These are phyloP conservation scores for Blepharisma japonicum DNA, from an alignment of 73 alveolate genomes.

Conservation along the genomic window DNA sequence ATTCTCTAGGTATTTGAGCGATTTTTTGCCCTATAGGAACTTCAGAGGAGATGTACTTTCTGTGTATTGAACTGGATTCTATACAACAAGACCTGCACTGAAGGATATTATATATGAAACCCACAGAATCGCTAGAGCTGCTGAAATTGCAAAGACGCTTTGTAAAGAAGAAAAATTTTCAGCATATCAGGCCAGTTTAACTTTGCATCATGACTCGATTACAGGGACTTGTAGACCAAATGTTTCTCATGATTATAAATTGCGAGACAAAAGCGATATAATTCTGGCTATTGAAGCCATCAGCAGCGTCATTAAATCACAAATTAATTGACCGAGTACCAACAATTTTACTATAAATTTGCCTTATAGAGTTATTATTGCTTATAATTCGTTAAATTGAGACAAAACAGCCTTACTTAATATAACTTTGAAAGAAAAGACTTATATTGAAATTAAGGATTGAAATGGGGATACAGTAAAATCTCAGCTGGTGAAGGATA, in stretches of 20 bases:
- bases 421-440: neutral
- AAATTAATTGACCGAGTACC: neutral
- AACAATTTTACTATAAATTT: neutral
- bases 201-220: conserved; percentile 10
- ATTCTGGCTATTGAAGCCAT: neutral
- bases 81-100: neutral
- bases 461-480: conserved; percentile 1
- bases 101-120: neutral
- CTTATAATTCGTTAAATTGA: conserved; percentile 9
- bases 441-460: neutral
- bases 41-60: neutral
- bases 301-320: neutral
- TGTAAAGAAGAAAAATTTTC: neutral
- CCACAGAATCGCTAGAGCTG: conserved; percentile 11
- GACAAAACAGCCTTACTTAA: neutral
- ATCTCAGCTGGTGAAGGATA: neutral
- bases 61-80: neutral
- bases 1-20: neutral
- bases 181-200: neutral
- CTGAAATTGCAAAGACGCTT: neutral
- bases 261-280: neutral
- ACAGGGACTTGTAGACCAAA: neutral
- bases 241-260: neutral
- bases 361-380: neutral
- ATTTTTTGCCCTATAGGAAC: conserved; percentile 3